Evolutionary conservation across 1,139 yeast genomes (phyloP), one percentile per base, ranked within the genome.

Genomic region (Suhomyces yuchorum): DNA sequence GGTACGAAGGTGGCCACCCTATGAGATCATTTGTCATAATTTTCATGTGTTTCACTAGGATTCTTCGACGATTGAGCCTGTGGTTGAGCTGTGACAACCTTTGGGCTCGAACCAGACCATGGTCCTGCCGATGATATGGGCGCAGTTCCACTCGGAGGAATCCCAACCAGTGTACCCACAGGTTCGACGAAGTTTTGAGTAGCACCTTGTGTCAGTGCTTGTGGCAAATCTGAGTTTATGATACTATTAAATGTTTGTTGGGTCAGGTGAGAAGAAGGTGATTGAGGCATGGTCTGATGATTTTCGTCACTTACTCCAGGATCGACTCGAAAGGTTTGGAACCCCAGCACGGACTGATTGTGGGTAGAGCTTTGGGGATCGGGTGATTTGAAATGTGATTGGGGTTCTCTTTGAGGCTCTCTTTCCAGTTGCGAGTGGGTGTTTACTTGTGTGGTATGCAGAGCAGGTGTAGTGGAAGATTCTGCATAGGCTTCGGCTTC

Each of bases 301-400:
- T 14, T 14, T 3, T 15, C 34, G 3, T 30, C 34, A 8, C 3
- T 30, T 30, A 12, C 8, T 15, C 34, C 33, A 12, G 40, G 23
- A 6, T 24, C 44, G 1, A 45, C 36, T 23, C 44, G 33, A 28
- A 45, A 41, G 3, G 48, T 41, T 26, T 45, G 48, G 37, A 40
- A 42, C 5, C 45, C 42, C 38, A 14, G 40, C 4, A 22, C 18
- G 11, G 28, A n/a, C 11, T 9, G 18, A 14, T 30, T 6, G 14
- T 30, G 34, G 5, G 34, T 5, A 30, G 18, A 7, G 5, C 9
- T 14, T 11, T 20, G 23, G 4, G 34, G 11, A 30, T 14, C 34
- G 4, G 34, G 34, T 14, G 34, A 15, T 30, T 14, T 15, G 11
- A 19, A 3, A 20, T 36, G 15, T 9, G 35, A 19, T 23, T 23